Evolutionary conservation across 2,329 filamentous ascomycete species (phyloP).

Genomic region (Sclerotinia glacialis): DNA sequence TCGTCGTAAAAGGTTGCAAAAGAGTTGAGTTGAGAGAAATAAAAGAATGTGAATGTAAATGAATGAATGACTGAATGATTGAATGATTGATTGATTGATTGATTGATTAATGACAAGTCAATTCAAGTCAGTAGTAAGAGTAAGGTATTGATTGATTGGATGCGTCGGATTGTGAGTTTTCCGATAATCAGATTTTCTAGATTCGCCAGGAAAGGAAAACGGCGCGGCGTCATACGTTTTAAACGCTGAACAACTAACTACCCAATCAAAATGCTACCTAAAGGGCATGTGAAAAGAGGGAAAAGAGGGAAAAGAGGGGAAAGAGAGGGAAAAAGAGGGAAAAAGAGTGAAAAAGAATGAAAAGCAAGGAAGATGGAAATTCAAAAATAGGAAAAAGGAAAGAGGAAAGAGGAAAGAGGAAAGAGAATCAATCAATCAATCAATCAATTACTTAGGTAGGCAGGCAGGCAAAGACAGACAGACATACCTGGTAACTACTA

Average conservation of each 20-base stretch:
- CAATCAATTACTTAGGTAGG: too few species aligned
- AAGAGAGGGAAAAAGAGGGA: too few species aligned
- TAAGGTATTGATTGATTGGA: too few species aligned
- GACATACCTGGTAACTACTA: too few species aligned
- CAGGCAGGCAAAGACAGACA: too few species aligned
- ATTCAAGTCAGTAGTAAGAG: too few species aligned
- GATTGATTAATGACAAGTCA: background rate
- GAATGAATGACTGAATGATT: too few species aligned
- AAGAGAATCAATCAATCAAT: background rate
- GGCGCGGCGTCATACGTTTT: constrained; percentile 10
- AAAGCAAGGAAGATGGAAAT: too few species aligned
- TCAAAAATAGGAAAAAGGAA: too few species aligned
- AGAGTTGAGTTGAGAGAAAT: background rate
- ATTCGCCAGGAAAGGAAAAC: constrained; percentile 11
- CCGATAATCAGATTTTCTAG: background rate
- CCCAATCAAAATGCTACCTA: background rate
- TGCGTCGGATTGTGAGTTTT: constrained; percentile 1
- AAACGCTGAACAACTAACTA: constrained; percentile 12
- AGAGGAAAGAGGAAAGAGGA: background rate
- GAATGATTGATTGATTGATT: too few species aligned
- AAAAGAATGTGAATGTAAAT: background rate
- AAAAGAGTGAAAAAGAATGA: background rate
- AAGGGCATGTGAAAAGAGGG: background rate
- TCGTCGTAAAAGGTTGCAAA: too few species aligned
- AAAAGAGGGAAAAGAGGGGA: background rate